phyloP scores from a whole-genome alignment of 306 rosid genomes.

The Hippophae tibetana region DNA sequence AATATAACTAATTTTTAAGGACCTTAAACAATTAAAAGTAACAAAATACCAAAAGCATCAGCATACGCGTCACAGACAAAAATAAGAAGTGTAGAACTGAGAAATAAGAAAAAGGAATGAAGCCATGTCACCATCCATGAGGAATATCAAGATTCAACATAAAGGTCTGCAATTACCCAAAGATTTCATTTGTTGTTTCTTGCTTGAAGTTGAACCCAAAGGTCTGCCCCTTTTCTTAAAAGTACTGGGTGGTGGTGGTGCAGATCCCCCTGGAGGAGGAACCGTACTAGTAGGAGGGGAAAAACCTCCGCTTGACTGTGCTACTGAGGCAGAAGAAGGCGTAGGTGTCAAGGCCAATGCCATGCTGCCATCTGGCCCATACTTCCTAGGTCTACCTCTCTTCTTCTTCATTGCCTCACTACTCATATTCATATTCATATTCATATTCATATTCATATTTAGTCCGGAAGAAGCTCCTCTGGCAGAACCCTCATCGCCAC shows the following conservation, averaged over 20 bases:
- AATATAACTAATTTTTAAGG: too few species aligned
- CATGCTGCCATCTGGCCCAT: slow-evolving; percentile 57
- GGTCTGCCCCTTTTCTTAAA: slow-evolving; percentile 72
- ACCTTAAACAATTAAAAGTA: too few species aligned
- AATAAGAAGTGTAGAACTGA: too few species aligned
- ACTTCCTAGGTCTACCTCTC: slow-evolving; percentile 80
- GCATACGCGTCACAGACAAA: too few species aligned
- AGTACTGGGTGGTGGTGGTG: slow-evolving; percentile 21
- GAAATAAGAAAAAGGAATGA: too few species aligned
- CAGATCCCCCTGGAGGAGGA: slow-evolving; percentile 20
- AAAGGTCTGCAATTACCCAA: slow-evolving; percentile 25
- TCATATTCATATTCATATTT: slow-evolving; percentile 27
- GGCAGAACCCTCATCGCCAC: slow-evolving; percentile 16
- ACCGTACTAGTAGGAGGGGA: slow-evolving; percentile 23
- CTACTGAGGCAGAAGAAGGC: slow-evolving; percentile 8
- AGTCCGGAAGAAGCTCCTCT: slow-evolving; percentile 20
- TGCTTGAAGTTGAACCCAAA: slow-evolving; percentile 39
- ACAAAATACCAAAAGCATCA: too few species aligned
- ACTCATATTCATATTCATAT: slow-evolving; percentile 25
- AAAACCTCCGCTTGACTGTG: slow-evolving; percentile 27
- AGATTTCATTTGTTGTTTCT: slow-evolving; percentile 35
- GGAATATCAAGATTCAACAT: slow-evolving; percentile 1
- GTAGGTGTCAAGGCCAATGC: slow-evolving; percentile 26
- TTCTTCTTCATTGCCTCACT: slow-evolving; percentile 44
- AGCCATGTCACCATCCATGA: not conserved